Evolutionary conservation across 805 yeast genomes (phyloP).

Genomic region (Sugiyamaella floridensis): DNA sequence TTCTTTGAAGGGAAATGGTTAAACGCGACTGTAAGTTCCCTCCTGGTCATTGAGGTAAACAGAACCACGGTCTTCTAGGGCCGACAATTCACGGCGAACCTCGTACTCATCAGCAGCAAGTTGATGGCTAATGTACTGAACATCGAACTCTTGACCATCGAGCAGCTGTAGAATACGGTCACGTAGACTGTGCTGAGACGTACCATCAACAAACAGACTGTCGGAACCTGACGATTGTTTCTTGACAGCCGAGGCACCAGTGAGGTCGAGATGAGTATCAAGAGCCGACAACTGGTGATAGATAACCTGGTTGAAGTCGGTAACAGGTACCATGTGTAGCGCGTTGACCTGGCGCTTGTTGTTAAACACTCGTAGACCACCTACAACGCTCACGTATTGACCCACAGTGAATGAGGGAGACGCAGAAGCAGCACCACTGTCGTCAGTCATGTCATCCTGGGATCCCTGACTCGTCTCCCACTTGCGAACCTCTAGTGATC

Average conservation of each 20-base stretch:
- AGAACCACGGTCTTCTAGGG: background rate
- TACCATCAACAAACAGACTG: background rate
- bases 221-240: background rate
- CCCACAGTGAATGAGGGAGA: slow-evolving; percentile 30
- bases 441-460: slow-evolving; percentile 4
- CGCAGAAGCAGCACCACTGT: slow-evolving; percentile 30
- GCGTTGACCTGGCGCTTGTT: slow-evolving; percentile 46
- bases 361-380: slow-evolving; percentile 42
- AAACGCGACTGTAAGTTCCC: background rate
- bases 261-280: slow-evolving; percentile 5
- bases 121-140: background rate
- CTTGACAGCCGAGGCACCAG: background rate
- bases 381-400: slow-evolving; percentile 45
- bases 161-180: background rate
- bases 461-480: slow-evolving; percentile 37
- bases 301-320: slow-evolving; percentile 52
- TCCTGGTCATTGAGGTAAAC: background rate
- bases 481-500: slow-evolving; percentile 45
- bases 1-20: background rate
- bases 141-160: background rate
- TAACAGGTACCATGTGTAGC: slow-evolving; percentile 41
- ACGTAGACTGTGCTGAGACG: background rate
- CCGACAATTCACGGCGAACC: background rate
- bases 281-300: slow-evolving; percentile 54
- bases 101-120: background rate